phyloP scores from a whole-genome alignment of 441 rosid species.

The Pelargonium myrrhifolium region DNA sequence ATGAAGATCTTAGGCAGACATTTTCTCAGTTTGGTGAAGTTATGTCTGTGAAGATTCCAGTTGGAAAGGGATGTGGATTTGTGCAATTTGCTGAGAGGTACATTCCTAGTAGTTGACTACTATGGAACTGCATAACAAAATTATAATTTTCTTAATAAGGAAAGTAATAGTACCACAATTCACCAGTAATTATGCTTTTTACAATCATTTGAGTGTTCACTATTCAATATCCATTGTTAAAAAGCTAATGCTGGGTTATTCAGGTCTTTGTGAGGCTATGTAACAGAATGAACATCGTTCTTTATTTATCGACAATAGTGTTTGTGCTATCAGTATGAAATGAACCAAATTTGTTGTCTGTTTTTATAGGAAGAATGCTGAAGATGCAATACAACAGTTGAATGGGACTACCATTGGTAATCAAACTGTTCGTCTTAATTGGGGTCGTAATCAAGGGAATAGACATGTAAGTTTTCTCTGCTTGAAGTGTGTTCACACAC shows the following conservation, averaged over 20 bases:
- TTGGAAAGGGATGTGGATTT: constrained; percentile 88
- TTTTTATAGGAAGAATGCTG: constrained; percentile 67
- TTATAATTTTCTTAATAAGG: constrained; percentile 4
- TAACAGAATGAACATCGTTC: neutral
- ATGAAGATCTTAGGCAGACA: constrained; percentile 74
- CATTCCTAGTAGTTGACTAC: constrained; percentile 6
- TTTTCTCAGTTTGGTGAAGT: constrained; percentile 86
- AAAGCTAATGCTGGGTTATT: too few species aligned
- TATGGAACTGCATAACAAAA: constrained; percentile 1
- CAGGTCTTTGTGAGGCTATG: neutral
- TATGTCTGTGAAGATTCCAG: constrained; percentile 84
- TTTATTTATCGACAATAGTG: neutral
- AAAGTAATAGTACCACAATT: neutral
- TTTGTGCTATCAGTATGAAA: neutral
- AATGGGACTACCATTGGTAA: constrained; percentile 76
- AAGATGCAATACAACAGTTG: constrained; percentile 66
- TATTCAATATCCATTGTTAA: too few species aligned
- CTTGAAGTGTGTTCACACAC: neutral
- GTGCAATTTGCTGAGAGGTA: constrained; percentile 81
- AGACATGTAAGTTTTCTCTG: constrained; percentile 50
- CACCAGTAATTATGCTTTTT: too few species aligned
- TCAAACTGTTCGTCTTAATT: constrained; percentile 84
- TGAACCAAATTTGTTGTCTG: neutral
- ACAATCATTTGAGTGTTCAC: too few species aligned
- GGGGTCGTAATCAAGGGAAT: constrained; percentile 84